Base-by-base conservation (phyloP, 2,329 filamentous ascomycete genomes). In the Pseudogymnoascus sp. region DNA sequence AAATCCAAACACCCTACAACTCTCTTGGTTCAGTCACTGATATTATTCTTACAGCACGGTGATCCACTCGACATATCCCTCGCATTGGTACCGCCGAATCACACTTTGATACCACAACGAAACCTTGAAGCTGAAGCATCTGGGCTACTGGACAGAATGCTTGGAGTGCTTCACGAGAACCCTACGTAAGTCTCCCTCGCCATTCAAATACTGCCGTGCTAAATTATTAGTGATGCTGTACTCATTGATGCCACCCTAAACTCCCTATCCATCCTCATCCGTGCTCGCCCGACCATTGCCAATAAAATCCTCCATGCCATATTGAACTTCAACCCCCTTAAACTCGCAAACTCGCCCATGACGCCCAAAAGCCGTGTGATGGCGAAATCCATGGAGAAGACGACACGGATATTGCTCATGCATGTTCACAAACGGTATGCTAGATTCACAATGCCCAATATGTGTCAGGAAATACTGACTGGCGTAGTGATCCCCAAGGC, bases 351-450 rank as follows among this genome's bases (percentile, higher is more conserved):
- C 70, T 85, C 86, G 1, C 87, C 89, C 3, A 84, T 96, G 79
- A 93, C 89, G 0, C 84, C 91, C 2, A 91, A 87, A 72, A 84
- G 85, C 60, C 91, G 89, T 69, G 89, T 99, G 65, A 85, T 93
- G 70, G 83, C 96, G 65, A 91, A 88, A 75, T 98, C 93, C 4
- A 95, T 99, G 86, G 93, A 97, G 75, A 91, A 96, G 73, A 99
- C 95, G 24, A 90, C 90, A 2, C 85, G 92, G 70, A 86, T 92
- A 68, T 78, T 99, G 56, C 81, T 98, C 40, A 83, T 93, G 61
- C 93, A 97, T 75, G 79, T 96, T 61, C 81, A 89, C 68, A 93
- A 93, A 78, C 84, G 86, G 88, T 90, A 80, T 68, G 80, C 22
- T 22, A n/a, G 35, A 26, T 59, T 40, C 61, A 50, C 53, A 37